Evolutionary conservation across 768 basidiomycete species (phyloP).

Genomic region (Leccinum rimulosum): DNA sequence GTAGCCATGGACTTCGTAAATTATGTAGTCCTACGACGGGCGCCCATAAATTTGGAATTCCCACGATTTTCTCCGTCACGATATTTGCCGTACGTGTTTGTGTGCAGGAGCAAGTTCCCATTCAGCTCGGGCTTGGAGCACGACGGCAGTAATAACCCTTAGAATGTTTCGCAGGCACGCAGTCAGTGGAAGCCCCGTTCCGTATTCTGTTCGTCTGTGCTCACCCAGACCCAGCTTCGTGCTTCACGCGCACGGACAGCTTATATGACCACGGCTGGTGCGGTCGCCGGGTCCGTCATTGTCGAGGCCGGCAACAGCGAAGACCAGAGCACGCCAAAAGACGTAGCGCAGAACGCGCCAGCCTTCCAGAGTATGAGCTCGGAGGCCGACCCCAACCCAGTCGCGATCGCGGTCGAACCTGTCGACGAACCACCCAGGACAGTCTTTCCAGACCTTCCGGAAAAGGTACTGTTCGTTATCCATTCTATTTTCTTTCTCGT

Average conservation of each 20-base stretch:
- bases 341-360: not conserved
- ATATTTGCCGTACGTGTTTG: constrained; percentile 2
- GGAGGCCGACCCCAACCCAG: not conserved
- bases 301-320: constrained; percentile 10
- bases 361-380: not conserved
- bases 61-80: constrained; percentile 17
- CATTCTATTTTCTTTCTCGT: not conserved
- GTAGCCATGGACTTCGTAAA: not conserved
- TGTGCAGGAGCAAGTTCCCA: not conserved
- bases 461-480: constrained; percentile 20
- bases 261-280: constrained; percentile 18
- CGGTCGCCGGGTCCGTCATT: constrained; percentile 13
- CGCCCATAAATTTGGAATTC: not conserved
- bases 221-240: constrained; percentile 17
- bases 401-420: constrained; percentile 3
- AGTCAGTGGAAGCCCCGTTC: constrained; percentile 12
- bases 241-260: constrained; percentile 20
- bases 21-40: not conserved
- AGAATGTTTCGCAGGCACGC: constrained; percentile 27
- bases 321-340: constrained; percentile 4
- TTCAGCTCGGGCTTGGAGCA: constrained; percentile 1
- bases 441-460: constrained; percentile 21
- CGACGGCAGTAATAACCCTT: not conserved
- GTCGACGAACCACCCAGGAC: constrained; percentile 8
- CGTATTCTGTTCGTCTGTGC: not conserved